Base-by-base conservation (phyloP, 768 basidiomycete genomes). In the Rhizopogon vinicolor region DNA sequence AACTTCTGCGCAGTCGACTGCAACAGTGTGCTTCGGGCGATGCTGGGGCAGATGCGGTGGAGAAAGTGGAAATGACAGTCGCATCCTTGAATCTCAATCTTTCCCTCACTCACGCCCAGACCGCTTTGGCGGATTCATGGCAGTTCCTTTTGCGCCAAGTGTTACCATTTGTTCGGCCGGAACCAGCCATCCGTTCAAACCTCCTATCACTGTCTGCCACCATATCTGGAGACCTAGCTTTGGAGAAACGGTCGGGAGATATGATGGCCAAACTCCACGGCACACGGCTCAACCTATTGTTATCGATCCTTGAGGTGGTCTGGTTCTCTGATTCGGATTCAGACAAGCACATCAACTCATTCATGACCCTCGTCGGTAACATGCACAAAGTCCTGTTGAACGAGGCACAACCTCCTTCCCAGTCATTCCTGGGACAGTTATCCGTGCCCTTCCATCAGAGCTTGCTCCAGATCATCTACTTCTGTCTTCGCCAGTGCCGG, bases 181-280 rank as follows among this genome's bases (percentile, higher is more conserved):
- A 35, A 33, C 46, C 46, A 71, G 93, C n/a, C 81, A 81, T 55
- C 78, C 85, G 0, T 73, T 93, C 78, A 4, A 76, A 75, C 14
- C 69, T 89, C 7, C 64, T 93, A 22, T 66, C 75, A 0, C 75
- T 87, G 31, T 85, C 84, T 0, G 77, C 83, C 1, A 78, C 81
- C 0, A 78, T 91, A 8, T 89, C 91, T 4, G 80, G 74, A 22
- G 80, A 79, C 44, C 80, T 93, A 29, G 81, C 89, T 0, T 67
- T 68, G 18, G 94, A 95, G 70, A 76, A 70, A 40, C 80, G 92
- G 35, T 76, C 74, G 5, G 94, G 94, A 0, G 87, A 93, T 55
- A 88, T 94, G 81, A 89, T 94, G 84, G 78, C 87, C 0, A 80
- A 81, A 1, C 84, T 94, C 14, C 93, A 98, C 59, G 80, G 82